These are phyloP conservation scores for Ilyonectria destructans DNA, from an alignment of 2,329 filamentous ascomycete species.

Conservation along the genomic window DNA sequence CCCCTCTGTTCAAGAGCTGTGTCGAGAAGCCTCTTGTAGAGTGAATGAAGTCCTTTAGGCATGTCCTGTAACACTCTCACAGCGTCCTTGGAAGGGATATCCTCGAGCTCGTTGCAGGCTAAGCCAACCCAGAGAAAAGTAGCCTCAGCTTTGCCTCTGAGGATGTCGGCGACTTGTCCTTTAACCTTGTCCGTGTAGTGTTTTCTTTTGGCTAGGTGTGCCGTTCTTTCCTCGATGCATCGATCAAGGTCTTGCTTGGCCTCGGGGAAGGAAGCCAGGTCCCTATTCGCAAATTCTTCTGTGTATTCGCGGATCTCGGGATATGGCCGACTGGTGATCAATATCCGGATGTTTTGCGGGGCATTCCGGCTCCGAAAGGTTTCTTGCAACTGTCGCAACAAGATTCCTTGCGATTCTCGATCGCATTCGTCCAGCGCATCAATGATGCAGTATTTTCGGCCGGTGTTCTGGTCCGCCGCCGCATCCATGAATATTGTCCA, in stretches of 20 bases:
- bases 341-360: constrained; percentile 25
- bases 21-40: constrained; percentile 37
- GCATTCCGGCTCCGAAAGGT: constrained; percentile 24
- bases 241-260: constrained; percentile 39
- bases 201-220: constrained; percentile 37
- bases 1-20: constrained; percentile 5
- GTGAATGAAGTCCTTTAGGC: constrained; percentile 41
- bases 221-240: constrained; percentile 41
- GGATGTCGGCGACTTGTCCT: constrained; percentile 37
- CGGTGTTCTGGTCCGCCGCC: constrained; percentile 33
- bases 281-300: constrained; percentile 38
- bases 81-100: constrained; percentile 42
- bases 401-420: constrained; percentile 32
- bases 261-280: constrained; percentile 44
- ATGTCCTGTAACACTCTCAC: constrained; percentile 38
- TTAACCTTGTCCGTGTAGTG: constrained; percentile 39
- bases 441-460: constrained; percentile 42
- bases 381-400: constrained; percentile 36
- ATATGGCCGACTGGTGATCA: constrained; percentile 43
- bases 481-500: constrained; percentile 41
- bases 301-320: constrained; percentile 35
- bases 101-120: constrained; percentile 41
- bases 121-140: constrained; percentile 48
- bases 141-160: constrained; percentile 44
- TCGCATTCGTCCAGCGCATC: constrained; percentile 45